These are phyloP conservation scores for Tetraselmis striata DNA, from an alignment of 139 green algal species.

Conservation along the genomic window DNA sequence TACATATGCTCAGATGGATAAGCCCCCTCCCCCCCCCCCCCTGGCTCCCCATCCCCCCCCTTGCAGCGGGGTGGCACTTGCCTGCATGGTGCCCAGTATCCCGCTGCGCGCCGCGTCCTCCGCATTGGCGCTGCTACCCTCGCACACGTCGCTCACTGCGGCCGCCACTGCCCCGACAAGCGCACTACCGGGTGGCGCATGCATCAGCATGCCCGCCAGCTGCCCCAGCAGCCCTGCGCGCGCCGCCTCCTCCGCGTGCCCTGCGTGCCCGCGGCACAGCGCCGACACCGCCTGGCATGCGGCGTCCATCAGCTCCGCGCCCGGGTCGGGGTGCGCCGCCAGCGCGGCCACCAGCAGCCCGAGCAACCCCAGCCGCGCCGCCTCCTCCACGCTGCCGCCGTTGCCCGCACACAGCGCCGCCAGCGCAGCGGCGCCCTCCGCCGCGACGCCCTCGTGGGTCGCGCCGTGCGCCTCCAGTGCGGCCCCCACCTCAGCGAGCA, in stretches of 20 bases:
- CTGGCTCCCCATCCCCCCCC: too few relatives aligned
- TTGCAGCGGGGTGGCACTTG: too few relatives aligned
- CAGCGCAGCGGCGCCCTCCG: background rate
- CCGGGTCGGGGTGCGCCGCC: background rate
- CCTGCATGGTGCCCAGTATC: too few relatives aligned
- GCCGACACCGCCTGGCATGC: background rate
- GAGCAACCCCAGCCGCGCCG: background rate
- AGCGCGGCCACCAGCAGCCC: background rate
- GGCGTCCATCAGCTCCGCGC: background rate
- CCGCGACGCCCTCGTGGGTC: background rate
- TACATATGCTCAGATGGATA: too few relatives aligned
- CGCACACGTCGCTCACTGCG: background rate
- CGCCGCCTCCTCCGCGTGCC: background rate
- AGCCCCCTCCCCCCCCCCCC: too few relatives aligned
- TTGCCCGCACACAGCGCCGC: background rate
- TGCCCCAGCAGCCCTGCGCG: background rate
- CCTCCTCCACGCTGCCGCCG: background rate
- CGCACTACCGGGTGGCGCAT: background rate
- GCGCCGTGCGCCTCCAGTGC: background rate
- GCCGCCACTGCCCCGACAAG: background rate
- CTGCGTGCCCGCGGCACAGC: background rate
- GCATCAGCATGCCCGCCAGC: background rate
- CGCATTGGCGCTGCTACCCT: background rate
- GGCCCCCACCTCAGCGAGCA: background rate
- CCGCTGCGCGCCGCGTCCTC: background rate